A percentile compares a stretch with the other conserved stretches of the same genome.
These are phyloP conservation scores for Apiospora phragmitis DNA, from an alignment of 2,329 filamentous ascomycete species.

Conservation along the genomic window DNA sequence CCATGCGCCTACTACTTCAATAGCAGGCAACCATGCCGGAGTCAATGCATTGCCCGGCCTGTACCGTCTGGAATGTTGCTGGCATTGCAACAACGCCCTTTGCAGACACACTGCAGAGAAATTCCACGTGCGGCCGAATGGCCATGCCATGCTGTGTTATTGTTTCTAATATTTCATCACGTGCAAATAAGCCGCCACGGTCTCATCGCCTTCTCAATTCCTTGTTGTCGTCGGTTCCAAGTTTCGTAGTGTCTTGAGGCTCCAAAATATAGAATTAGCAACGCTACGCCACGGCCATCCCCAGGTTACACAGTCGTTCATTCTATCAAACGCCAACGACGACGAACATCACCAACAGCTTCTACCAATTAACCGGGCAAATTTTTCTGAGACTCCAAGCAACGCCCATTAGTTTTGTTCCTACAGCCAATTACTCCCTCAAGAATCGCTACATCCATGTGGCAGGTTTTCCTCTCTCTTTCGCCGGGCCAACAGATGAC, in stretches of 20 bases:
- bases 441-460: background rate
- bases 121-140: background rate
- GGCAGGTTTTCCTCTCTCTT: background rate
- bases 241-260: background rate
- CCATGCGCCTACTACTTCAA: background rate
- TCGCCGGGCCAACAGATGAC: constrained; percentile 12
- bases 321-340: background rate
- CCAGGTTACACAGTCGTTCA: background rate
- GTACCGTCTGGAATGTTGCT: background rate
- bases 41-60: background rate
- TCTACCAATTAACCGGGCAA: background rate
- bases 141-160: background rate
- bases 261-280: constrained; percentile 2
- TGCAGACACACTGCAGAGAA: background rate
- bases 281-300: background rate
- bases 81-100: background rate
- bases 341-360: background rate
- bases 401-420: constrained; percentile 12
- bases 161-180: background rate
- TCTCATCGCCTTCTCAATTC: background rate
- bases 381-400: constrained; percentile 12
- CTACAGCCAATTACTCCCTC: constrained; percentile 2
- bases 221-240: background rate
- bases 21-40: background rate
- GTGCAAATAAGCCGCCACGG: background rate